phyloP scores from a whole-genome alignment of 2,329 filamentous ascomycete species.

The Fusarium sp. region DNA sequence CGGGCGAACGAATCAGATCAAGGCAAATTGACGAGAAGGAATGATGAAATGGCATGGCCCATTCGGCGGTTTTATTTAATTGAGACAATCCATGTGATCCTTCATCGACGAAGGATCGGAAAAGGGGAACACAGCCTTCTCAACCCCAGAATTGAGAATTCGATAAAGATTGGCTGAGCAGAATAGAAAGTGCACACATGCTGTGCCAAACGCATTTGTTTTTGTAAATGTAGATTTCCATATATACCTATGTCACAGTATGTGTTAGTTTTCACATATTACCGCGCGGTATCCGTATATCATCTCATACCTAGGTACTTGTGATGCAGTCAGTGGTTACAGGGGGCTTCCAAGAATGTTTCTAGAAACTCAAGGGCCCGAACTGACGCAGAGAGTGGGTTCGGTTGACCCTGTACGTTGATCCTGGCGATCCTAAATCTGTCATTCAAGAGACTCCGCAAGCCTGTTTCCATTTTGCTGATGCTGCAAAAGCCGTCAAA shows the following conservation, averaged over 20 bases:
- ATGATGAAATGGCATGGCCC: background rate
- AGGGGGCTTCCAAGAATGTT: background rate
- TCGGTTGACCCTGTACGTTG: background rate
- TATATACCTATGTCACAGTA: background rate
- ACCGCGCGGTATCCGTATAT: background rate
- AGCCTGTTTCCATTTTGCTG: background rate
- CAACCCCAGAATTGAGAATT: background rate
- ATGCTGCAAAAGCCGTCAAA: background rate
- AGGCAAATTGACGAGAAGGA: constrained; percentile 1
- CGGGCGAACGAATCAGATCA: constrained; percentile 8
- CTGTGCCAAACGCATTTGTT: background rate
- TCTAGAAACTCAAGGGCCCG: constrained; percentile 3
- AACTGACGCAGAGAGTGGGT: background rate
- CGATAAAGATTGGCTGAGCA: background rate
- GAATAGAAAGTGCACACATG: background rate
- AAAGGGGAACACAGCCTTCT: constrained; percentile 11
- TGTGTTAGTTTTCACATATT: background rate
- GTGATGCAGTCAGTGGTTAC: background rate
- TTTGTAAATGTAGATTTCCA: background rate
- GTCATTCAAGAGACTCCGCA: background rate
- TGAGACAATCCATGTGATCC: constrained; percentile 28
- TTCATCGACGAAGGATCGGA: constrained; percentile 11
- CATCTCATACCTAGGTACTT: background rate
- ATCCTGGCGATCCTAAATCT: background rate
- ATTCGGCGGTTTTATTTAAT: constrained; percentile 9